phyloP scores from a whole-genome alignment of 345 rosid genomes.

The Geranium brycei region DNA sequence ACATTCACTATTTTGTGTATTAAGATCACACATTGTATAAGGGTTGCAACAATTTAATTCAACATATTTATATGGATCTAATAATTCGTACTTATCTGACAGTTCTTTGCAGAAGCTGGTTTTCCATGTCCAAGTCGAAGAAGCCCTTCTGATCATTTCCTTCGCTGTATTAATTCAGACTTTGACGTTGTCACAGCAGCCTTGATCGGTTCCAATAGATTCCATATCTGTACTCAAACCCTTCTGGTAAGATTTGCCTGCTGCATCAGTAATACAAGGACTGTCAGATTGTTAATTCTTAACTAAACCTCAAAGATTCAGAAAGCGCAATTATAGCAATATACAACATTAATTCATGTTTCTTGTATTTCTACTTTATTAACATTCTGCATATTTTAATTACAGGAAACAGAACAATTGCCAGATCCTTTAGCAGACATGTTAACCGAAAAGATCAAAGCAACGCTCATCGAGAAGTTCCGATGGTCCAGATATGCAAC shows the following conservation, averaged over 20 bases:
- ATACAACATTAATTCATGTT: too few relatives aligned
- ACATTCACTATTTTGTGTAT: background rate
- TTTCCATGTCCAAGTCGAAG: constrained; percentile 8
- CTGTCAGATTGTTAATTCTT: too few relatives aligned
- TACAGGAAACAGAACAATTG: background rate
- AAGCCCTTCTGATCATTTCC: constrained; percentile 11
- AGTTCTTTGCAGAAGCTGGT: constrained; percentile 6
- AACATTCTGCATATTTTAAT: too few relatives aligned
- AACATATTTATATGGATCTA: too few relatives aligned
- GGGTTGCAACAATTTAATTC: too few relatives aligned
- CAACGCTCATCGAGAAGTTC: constrained; percentile 60
- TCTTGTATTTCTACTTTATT: too few relatives aligned
- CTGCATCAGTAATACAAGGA: too few relatives aligned
- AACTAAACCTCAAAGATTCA: too few relatives aligned
- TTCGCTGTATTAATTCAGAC: background rate
- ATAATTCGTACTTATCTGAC: background rate
- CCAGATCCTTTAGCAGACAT: constrained; percentile 59
- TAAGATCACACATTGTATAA: too few relatives aligned
- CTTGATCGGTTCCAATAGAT: background rate
- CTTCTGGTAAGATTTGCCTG: too few relatives aligned
- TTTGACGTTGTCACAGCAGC: background rate
- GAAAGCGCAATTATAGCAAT: too few relatives aligned
- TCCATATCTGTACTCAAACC: too few relatives aligned
- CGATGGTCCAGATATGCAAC: constrained; percentile 46
- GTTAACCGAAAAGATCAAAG: constrained; percentile 64